phyloP scores from a whole-genome alignment of 176 grass and related monocot species.

The Themeda triandra region DNA sequence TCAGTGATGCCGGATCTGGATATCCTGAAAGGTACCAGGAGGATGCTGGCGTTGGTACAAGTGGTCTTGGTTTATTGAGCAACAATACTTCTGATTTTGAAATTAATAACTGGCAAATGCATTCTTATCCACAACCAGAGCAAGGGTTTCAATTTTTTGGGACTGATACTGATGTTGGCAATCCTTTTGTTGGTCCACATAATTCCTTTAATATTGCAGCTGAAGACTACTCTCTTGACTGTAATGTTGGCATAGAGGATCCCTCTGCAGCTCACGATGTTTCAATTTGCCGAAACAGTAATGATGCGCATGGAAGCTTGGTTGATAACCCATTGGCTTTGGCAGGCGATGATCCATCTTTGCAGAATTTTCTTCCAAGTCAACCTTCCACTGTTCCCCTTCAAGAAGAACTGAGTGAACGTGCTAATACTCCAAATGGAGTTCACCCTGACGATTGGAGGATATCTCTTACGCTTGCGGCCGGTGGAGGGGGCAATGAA shows the following conservation, averaged over 20 bases:
- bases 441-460: constrained; percentile 81
- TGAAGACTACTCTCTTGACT: constrained; percentile 58
- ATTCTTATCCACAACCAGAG: constrained; percentile 44
- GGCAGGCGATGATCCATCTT: constrained; percentile 56
- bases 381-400: constrained; percentile 57
- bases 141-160: constrained; percentile 86
- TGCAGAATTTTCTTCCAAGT: constrained; percentile 88
- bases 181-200: constrained; percentile 56
- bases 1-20: constrained; percentile 38
- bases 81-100: constrained; percentile 75
- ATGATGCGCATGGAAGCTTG: constrained; percentile 60
- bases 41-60: constrained; percentile 48
- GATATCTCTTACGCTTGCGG: constrained; percentile 76
- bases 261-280: constrained; percentile 48
- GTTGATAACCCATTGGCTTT: constrained; percentile 86
- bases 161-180: constrained; percentile 43
- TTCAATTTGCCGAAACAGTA: constrained; percentile 42
- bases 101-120: constrained; percentile 64
- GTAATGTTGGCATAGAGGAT: constrained; percentile 52
- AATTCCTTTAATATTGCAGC: constrained; percentile 45
- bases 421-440: constrained; percentile 49
- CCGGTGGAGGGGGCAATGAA: constrained; percentile 56
- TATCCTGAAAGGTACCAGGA: constrained; percentile 67
- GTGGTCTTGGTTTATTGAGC: constrained; percentile 56
- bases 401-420: constrained; percentile 49